Percentiles rank a stretch among this genome's conserved stretches.
These are phyloP conservation scores for Senecio squalidus DNA, from an alignment of 140 eudicot species.

Conservation along the genomic window DNA sequence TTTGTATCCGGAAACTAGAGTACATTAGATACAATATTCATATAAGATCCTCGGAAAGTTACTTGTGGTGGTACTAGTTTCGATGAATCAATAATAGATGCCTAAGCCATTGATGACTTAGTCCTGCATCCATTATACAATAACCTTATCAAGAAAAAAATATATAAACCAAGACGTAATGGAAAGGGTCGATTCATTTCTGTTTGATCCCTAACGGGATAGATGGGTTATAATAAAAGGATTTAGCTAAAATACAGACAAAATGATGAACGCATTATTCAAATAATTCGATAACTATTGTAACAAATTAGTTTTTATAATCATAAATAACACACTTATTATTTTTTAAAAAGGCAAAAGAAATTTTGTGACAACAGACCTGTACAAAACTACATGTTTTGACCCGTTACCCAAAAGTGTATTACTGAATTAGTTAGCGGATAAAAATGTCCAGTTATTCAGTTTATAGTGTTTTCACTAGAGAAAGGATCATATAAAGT, in stretches of 20 bases:
- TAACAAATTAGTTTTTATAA: no score
- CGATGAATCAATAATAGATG: conserved; percentile 85
- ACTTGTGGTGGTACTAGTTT: conserved; percentile 98
- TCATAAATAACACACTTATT: no score
- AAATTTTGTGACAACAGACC: conserved; percentile 89
- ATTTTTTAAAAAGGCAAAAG: no score
- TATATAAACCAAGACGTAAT: no score
- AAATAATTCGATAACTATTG: no score
- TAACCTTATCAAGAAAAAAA: conserved; percentile 6
- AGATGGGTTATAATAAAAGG: no score
- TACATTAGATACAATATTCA: conserved; percentile 96
- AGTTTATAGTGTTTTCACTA: not conserved
- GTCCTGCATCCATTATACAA: no score
- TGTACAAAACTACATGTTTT: conserved; percentile 64
- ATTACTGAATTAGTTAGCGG: not conserved
- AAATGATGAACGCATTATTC: no score
- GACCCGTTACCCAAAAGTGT: conserved; percentile 71
- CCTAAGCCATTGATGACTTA: conserved; percentile 60
- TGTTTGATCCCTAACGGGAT: no score
- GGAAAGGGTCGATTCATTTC: no score
- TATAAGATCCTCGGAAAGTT: conserved; percentile 92
- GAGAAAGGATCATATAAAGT: not conserved
- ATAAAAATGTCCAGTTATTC: conserved; percentile 12
- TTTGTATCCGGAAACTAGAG: no score
- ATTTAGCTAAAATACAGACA: no score